Evolutionary conservation across 2,329 filamentous ascomycete genomes (phyloP), one percentile per base, ranked within the genome.

Genomic region (Botrytis aclada): DNA sequence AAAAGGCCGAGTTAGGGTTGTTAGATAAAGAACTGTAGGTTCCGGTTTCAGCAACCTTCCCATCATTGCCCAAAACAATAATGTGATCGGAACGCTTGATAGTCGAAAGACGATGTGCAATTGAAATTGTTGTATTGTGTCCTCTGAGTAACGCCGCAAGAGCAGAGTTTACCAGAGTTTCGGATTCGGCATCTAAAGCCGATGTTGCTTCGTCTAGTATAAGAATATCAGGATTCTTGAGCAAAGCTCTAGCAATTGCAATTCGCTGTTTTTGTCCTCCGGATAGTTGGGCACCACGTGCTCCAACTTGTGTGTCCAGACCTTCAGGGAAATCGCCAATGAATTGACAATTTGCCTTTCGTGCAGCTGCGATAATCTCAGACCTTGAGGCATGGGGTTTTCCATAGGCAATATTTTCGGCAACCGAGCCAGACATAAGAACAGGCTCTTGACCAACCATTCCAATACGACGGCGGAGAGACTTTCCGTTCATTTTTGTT

Each of bases 261-360:
- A 99, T 98, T 76, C 96, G 92, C 82, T 99, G 96, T 84, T 98
- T 98, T 83, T 99, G 96, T 0, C 96, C 96, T 69, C 96, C 96
- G 14, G 94, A 98, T 0, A 99, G 87, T 82, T 98, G 95, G 2
- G 95, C 95, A 47, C 96, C 96, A 76, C 96, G 89, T 25, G 95
- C 92, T 71, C 97, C 97, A 43, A 97, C 96, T 76, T 93, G 92
- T 0, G 96, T 99, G 80, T 99, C 95, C 10, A 99, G 88, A 7
- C 96, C 96, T 73, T 98, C 94, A 41, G 96, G 96, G 78, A 99
- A 97, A 82, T 99, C 96, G 81, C 92, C 92, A 81, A 99, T 97
- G 80, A 99, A 99, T 78, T 92, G 92, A 82, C 96, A 99, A 82
- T 99, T 99, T 71, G 96, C 96, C 81, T 95, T 92, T 75, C 93